Percentiles rank a stretch among this genome's conserved stretches.
phyloP scores from a whole-genome alignment of 495 filamentous ascomycete species.

The Neurospora hispaniola region DNA sequence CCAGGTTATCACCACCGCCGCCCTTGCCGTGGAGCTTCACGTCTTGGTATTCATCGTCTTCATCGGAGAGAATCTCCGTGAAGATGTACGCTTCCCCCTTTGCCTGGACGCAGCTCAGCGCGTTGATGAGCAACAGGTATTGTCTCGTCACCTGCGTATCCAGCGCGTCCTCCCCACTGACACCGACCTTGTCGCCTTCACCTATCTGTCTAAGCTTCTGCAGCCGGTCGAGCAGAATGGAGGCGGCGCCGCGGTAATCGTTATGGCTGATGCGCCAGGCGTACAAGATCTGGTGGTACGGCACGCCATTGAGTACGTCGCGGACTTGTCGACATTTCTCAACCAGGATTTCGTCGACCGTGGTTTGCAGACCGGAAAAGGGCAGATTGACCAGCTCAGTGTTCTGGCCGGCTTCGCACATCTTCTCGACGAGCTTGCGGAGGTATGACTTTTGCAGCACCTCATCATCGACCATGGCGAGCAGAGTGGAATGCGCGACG shows the following conservation, averaged over 20 bases:
- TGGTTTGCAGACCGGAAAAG: slow-evolving; percentile 60
- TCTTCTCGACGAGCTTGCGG: slow-evolving; percentile 54
- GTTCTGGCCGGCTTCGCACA: slow-evolving; percentile 57
- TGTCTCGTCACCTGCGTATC: slow-evolving; percentile 51
- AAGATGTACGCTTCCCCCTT: slow-evolving; percentile 61
- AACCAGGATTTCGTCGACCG: slow-evolving; percentile 67
- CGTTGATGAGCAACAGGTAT: slow-evolving; percentile 80
- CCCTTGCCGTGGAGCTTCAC: background rate
- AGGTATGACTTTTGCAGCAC: slow-evolving; percentile 55
- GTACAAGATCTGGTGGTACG: slow-evolving; percentile 76
- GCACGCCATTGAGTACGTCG: slow-evolving; percentile 46
- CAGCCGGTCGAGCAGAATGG: slow-evolving; percentile 56
- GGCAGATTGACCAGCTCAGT: slow-evolving; percentile 63
- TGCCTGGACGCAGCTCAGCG: slow-evolving; percentile 68
- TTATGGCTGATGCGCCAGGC: slow-evolving; percentile 73
- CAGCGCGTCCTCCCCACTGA: slow-evolving; percentile 40
- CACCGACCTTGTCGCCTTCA: slow-evolving; percentile 34
- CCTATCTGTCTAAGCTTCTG: slow-evolving; percentile 39
- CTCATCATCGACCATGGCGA: slow-evolving; percentile 50
- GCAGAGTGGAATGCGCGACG: slow-evolving; percentile 69
- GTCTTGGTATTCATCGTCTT: slow-evolving; percentile 27
- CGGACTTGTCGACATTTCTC: slow-evolving; percentile 48
- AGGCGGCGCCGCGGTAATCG: slow-evolving; percentile 82
- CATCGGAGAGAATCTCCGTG: slow-evolving; percentile 27
- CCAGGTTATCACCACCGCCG: slow-evolving; percentile 16